These are phyloP conservation scores for Boletus pseudo-olivaceus DNA, from an alignment of 768 basidiomycete genomes.

Conservation along the genomic window DNA sequence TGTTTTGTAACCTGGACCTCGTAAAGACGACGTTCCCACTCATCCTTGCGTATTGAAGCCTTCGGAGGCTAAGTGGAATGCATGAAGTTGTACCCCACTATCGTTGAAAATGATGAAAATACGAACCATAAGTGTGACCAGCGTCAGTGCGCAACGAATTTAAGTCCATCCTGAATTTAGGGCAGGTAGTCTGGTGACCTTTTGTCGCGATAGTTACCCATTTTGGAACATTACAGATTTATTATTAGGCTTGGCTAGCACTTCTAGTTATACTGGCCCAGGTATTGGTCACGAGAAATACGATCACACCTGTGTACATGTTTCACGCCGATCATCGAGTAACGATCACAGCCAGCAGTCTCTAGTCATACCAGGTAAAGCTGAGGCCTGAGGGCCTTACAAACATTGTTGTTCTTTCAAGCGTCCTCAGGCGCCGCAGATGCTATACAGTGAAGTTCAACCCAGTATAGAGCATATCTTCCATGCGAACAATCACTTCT, in stretches of 20 bases:
- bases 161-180: constrained; percentile 36
- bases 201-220: background rate
- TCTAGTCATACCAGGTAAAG: no score
- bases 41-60: constrained; percentile 64
- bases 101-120: background rate
- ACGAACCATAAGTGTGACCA: constrained; percentile 33
- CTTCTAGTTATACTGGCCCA: background rate
- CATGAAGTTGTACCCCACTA: background rate
- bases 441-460: background rate
- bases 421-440: background rate
- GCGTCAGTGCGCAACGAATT: constrained; percentile 23
- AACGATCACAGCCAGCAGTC: no score
- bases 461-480: background rate
- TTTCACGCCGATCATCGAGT: background rate
- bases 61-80: constrained; percentile 43
- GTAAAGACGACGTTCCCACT: constrained; percentile 82
- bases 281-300: background rate
- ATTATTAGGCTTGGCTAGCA: background rate
- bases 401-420: no score
- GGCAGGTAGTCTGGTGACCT: constrained; percentile 29
- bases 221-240: constrained; percentile 9
- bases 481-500: background rate
- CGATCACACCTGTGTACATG: background rate
- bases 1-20: constrained; percentile 82
- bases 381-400: no score